Base-by-base conservation (phyloP, 805 yeast genomes). In the Starmerella gropengiesseri region DNA sequence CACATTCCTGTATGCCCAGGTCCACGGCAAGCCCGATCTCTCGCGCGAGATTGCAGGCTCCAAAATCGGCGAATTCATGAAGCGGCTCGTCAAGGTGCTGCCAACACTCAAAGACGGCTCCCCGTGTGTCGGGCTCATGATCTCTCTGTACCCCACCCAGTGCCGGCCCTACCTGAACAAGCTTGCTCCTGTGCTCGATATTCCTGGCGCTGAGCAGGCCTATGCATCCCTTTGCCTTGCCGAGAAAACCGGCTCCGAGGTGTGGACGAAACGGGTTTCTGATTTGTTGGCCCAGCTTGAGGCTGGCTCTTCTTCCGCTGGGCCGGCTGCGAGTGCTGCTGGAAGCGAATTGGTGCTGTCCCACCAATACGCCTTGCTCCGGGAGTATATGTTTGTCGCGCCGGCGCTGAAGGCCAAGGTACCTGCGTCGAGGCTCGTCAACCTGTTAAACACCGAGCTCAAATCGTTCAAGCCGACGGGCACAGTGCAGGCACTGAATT, bases 41-140 rank as follows among this genome's bases (percentile, higher is more conserved):
- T 78, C 89, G 3, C 73, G 96, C 57, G 95, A 86, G 56, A 65
- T 81, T 7, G 69, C 85, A 44, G 82, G 94, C 2, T 93, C 95
- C 7, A 78, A 78, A 52, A 64, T 89, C 44, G 75, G 82, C 8
- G 66, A 68, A 2, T 73, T 81, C 32, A 73, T 84, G 31, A 55
- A 53, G 29, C 35, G 55, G 14, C 46, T 45, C 60, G 71, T 14
- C 59, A 20, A 13, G 12, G 29, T 51, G 5, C 23, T 50, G 16
- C 52, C 52, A 1, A 19, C 9, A 7, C 40, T 40, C 2, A 29
- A 40, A 7, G 14, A 4, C 37, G 9, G 35, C 6, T 37, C 16
- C 31, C 18, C 9, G 3, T 50, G 47, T 1, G 43, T 50, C 5
- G 21, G 37, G 3, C 34, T 13, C 6, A 35, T 55, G 46, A 30